These are phyloP conservation scores for Durotheca rogersii DNA, from an alignment of 495 filamentous ascomycete species.

Conservation along the genomic window DNA sequence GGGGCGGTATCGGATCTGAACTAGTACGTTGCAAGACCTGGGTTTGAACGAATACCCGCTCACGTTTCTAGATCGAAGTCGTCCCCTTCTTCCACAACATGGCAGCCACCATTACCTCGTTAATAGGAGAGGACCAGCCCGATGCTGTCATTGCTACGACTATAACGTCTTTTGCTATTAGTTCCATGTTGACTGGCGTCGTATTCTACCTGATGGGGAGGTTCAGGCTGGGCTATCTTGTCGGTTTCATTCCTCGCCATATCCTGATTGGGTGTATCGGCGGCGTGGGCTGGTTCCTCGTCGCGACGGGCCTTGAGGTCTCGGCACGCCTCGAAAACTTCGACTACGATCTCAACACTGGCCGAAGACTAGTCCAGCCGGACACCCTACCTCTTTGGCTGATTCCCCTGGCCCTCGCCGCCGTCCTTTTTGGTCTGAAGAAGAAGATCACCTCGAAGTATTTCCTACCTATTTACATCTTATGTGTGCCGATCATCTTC, in stretches of 20 bases:
- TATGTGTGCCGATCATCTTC: slow-evolving; percentile 75
- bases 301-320: slow-evolving; percentile 89
- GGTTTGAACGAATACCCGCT: slow-evolving; percentile 5
- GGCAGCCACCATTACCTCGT: slow-evolving; percentile 81
- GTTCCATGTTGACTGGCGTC: slow-evolving; percentile 83
- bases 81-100: slow-evolving; percentile 98
- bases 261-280: slow-evolving; percentile 98
- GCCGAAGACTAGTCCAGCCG: slow-evolving; percentile 65
- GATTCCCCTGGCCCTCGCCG: slow-evolving; percentile 72
- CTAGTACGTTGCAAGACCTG: slow-evolving; percentile 57
- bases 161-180: slow-evolving; percentile 85
- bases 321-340: slow-evolving; percentile 87
- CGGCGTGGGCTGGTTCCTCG: slow-evolving; percentile 94
- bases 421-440: slow-evolving; percentile 73
- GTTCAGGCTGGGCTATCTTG: slow-evolving; percentile 81
- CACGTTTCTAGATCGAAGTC: slow-evolving; percentile 71
- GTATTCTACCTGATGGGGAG: slow-evolving; percentile 90
- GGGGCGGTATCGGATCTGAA: slow-evolving; percentile 92
- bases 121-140: slow-evolving; percentile 76
- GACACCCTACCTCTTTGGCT: slow-evolving; percentile 82
- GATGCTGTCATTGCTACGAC: slow-evolving; percentile 88
- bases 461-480: slow-evolving; percentile 83
- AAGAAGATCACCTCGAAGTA: slow-evolving; percentile 73
- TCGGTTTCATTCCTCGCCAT: slow-evolving; percentile 93
- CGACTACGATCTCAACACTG: slow-evolving; percentile 72